A percentile compares a stretch with the other conserved stretches of the same genome.
These are phyloP conservation scores for Blastobotrys malaysiensis DNA, from an alignment of 1,139 yeast species.

Conservation along the genomic window DNA sequence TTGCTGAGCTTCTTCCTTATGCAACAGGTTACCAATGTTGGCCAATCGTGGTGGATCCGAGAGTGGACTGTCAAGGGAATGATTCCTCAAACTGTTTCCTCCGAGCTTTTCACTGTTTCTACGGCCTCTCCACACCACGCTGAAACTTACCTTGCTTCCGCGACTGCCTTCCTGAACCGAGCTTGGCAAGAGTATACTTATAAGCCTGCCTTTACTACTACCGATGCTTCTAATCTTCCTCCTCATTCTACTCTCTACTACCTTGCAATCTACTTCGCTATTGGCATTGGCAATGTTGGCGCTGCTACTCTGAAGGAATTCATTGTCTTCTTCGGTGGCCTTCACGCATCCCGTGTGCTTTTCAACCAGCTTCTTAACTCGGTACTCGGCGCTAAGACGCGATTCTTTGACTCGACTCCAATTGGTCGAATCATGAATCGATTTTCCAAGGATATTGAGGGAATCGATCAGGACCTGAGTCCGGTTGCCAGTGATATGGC, in stretches of 20 bases:
- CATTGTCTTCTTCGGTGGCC: conserved; percentile 64
- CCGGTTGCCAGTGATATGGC: conserved; percentile 72
- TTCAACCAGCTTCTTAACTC: conserved; percentile 60
- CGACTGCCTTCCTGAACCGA: neutral
- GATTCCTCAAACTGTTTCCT: neutral
- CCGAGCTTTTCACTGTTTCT: neutral
- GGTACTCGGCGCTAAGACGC: conserved; percentile 65
- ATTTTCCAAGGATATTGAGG: conserved; percentile 91
- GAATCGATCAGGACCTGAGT: conserved; percentile 88
- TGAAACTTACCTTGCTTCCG: neutral
- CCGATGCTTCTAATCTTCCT: neutral
- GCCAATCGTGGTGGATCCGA: conserved; percentile 82
- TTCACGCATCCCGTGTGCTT: conserved; percentile 70
- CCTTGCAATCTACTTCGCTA: conserved; percentile 56
- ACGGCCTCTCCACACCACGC: neutral
- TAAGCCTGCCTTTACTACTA: neutral
- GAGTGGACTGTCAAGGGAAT: conserved; percentile 51
- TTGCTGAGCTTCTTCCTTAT: conserved; percentile 44
- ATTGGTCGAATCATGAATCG: conserved; percentile 95
- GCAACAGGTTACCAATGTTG: conserved; percentile 56
- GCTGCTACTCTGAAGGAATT: conserved; percentile 55
- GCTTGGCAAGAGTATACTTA: neutral
- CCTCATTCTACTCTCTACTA: conserved; percentile 52
- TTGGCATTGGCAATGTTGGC: conserved; percentile 60
- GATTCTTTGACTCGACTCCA: conserved; percentile 94